Conservation (phyloP, 2,329 filamentous ascomycete genomes). For the Teratosphaeria nubilosa region DNA sequence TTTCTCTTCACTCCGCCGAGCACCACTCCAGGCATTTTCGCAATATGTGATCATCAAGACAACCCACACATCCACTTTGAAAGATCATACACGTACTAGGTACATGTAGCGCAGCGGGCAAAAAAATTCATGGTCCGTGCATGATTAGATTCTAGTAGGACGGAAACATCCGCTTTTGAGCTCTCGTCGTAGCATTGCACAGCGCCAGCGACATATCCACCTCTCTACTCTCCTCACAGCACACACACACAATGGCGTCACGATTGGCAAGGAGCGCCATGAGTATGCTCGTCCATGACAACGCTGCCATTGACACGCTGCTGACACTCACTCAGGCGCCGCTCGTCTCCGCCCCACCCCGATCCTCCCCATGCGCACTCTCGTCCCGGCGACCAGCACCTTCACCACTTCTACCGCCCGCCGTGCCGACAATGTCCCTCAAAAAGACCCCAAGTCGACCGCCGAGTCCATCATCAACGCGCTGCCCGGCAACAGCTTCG, state of each 20-base stretch:
- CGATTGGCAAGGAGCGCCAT: slow-evolving; percentile 91
- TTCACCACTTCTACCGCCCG: slow-evolving; percentile 55
- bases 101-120: not conserved
- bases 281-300: slow-evolving; percentile 51
- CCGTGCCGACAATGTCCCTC: slow-evolving; percentile 54
- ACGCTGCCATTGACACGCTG: slow-evolving; percentile 6
- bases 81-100: too few relatives aligned
- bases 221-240: slow-evolving; percentile 30
- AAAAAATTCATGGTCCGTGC: not conserved
- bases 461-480: slow-evolving; percentile 90
- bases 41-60: not conserved
- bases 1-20: slow-evolving; percentile 33
- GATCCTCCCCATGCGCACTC: slow-evolving; percentile 58
- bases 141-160: not conserved
- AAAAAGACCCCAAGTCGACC: slow-evolving; percentile 90
- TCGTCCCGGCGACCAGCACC: slow-evolving; percentile 59
- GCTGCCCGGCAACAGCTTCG: slow-evolving; percentile 79
- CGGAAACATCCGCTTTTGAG: not conserved
- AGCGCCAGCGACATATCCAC: not conserved
- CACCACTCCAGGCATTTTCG: slow-evolving; percentile 27
- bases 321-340: slow-evolving; percentile 52
- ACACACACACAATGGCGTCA: slow-evolving; percentile 74
- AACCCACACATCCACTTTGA: not conserved
- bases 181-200: not conserved
- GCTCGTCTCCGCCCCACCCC: slow-evolving; percentile 56